Evolutionary conservation across 805 yeast species (phyloP), one percentile per base, ranked within the genome.

Genomic region (Candida easanensis): DNA sequence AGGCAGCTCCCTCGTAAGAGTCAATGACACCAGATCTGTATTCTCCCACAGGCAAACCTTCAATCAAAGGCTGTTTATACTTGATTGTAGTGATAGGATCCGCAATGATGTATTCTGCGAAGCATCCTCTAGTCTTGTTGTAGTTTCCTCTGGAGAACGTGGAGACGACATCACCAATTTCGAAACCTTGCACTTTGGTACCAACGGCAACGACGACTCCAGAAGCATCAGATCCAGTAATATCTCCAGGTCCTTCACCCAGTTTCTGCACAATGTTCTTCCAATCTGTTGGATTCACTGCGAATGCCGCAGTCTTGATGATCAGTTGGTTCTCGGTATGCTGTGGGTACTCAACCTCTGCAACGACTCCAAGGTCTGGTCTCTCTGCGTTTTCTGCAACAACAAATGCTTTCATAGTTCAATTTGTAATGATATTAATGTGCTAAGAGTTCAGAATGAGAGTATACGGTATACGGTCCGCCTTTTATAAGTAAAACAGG

Each of bases 281-380:
- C 82, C 84, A 81, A 56, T 84, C 90, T 5, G 84, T 77, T 33
- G 89, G 89, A 54, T 84, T 84, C 32, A 73, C 70, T 1, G 84
- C 87, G 41, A 62, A 74, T 8, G 85, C 79, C 19, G 61, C 60
- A 5, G 77, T 68, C 57, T 77, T 72, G 41, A 84, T 60, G 14
- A 81, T 60, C 11, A 82, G 53, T 44, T 72, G 66, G 31, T 46
- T 40, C 1, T 39, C 43, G 1, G 34, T 20, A 10, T 49, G 49
- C 22, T 47, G 41, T 21, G 52, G 50, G 30, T 52, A 36, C 23
- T 60, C 50, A 10, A 50, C 38, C 4, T 45, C 23, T 6, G 38
- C 33, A 7, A 43, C 35, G 25, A 36, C 25, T 30, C 53, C 52
- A 16, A 42, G 44, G 9, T 44, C 31, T 33, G 58, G 50, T 27